phyloP scores from a whole-genome alignment of 2,329 filamentous ascomycete genomes.

The Neonectria coccinea region DNA sequence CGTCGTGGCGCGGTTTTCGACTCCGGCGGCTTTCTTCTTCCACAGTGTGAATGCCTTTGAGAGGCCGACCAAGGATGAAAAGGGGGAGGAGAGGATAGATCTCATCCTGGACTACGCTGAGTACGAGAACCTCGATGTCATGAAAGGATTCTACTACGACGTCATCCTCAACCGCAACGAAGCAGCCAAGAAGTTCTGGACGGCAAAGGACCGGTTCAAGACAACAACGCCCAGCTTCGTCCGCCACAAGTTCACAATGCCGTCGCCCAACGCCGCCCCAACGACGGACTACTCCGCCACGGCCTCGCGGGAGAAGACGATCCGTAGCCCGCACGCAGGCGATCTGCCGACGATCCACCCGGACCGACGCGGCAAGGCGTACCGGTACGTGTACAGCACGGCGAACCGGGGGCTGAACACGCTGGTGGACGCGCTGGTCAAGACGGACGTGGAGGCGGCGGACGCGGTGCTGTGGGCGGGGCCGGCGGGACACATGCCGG shows the following conservation, averaged over 20 bases:
- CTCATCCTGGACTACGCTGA: conserved; percentile 74
- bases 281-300: conserved; percentile 30
- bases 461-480: conserved; percentile 68
- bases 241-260: conserved; percentile 58
- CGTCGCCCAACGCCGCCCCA: conserved; percentile 23
- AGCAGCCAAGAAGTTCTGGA: conserved; percentile 57
- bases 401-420: conserved; percentile 68
- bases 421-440: conserved; percentile 72
- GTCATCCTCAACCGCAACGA: conserved; percentile 68
- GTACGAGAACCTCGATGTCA: conserved; percentile 73
- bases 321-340: conserved; percentile 65
- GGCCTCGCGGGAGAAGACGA: conserved; percentile 56
- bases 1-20: conserved; percentile 76
- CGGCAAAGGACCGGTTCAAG: conserved; percentile 54
- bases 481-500: conserved; percentile 70
- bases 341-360: conserved; percentile 78
- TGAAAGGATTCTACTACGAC: conserved; percentile 77
- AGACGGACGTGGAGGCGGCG: conserved; percentile 70
- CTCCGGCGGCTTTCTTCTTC: conserved; percentile 79
- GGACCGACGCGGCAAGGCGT: conserved; percentile 59
- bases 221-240: conserved; percentile 54
- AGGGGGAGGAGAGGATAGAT: conserved; percentile 50
- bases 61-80: conserved; percentile 57
- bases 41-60: conserved; percentile 85
- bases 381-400: conserved; percentile 72